These are phyloP conservation scores for Ampelomyces quisqualis DNA, from an alignment of 2,329 filamentous ascomycete species.

Conservation along the genomic window DNA sequence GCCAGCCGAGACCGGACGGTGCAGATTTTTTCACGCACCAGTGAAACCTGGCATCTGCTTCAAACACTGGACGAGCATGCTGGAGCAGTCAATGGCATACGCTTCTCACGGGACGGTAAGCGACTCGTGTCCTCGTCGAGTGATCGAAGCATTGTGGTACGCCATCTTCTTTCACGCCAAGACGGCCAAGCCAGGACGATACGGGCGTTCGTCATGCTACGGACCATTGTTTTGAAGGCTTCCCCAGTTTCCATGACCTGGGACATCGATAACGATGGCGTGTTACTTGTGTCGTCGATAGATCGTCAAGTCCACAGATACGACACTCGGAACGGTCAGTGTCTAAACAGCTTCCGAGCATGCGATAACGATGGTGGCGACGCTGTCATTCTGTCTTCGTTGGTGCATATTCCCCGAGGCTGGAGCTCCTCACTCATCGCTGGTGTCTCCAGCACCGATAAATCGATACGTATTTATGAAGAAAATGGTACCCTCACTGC, in stretches of 20 bases:
- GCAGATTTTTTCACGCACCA: slow-evolving; percentile 73
- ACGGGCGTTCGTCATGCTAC: slow-evolving; percentile 74
- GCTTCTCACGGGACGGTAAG: slow-evolving; percentile 70
- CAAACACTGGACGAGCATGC: slow-evolving; percentile 93
- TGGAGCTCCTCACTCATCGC: slow-evolving; percentile 68
- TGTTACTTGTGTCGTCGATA: slow-evolving; percentile 60
- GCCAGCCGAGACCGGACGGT: slow-evolving; percentile 82
- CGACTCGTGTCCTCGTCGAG: slow-evolving; percentile 78
- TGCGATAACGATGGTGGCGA: slow-evolving; percentile 78
- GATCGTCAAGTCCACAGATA: slow-evolving; percentile 62
- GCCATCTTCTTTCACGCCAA: slow-evolving; percentile 73
- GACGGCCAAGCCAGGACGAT: slow-evolving; percentile 55
- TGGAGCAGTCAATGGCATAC: slow-evolving; percentile 75
- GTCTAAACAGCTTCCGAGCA: slow-evolving; percentile 75
- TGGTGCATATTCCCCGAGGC: slow-evolving; percentile 62
- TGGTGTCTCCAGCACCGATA: slow-evolving; percentile 92
- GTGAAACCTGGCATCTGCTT: slow-evolving; percentile 68
- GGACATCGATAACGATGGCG: slow-evolving; percentile 60
- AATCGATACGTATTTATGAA: slow-evolving; percentile 90
- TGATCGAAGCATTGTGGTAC: slow-evolving; percentile 81
- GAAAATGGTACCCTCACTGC: slow-evolving; percentile 76
- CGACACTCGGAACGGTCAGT: slow-evolving; percentile 66
- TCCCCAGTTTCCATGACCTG: slow-evolving; percentile 83
- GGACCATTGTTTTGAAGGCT: slow-evolving; percentile 78
- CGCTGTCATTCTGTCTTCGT: slow-evolving; percentile 76